Conservation (phyloP, 1,284 basidiomycete species). For the Phaffia rhodozyma region DNA sequence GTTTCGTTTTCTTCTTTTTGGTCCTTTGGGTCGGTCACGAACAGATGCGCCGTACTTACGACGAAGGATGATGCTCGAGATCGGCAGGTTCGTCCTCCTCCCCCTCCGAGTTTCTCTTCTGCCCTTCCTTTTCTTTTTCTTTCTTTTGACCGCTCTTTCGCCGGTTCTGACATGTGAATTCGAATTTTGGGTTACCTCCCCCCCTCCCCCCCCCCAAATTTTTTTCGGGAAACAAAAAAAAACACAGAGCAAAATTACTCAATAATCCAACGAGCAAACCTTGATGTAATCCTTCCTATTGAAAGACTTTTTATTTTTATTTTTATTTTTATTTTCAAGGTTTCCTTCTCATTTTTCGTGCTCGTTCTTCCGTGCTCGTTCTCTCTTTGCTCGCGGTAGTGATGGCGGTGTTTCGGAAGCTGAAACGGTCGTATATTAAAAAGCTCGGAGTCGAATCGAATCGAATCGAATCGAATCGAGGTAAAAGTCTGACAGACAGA, state of each 20-base stretch:
- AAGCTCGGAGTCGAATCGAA: too few species aligned
- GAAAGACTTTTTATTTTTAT: not conserved
- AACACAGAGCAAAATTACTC: not conserved
- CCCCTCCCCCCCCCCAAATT: not conserved
- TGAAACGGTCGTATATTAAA: not conserved
- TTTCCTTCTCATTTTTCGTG: not conserved
- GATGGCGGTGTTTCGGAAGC: not conserved
- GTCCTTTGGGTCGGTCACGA: not conserved
- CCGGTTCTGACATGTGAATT: not conserved
- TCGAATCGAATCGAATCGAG: too few species aligned
- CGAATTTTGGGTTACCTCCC: not conserved
- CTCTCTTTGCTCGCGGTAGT: not conserved
- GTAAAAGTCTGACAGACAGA: too few species aligned
- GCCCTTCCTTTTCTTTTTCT: not conserved
- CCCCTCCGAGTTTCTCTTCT: not conserved
- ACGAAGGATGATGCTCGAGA: slow-evolving; percentile 18
- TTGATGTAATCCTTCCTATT: not conserved
- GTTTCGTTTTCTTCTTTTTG: not conserved
- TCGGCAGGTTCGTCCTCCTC: slow-evolving; percentile 6
- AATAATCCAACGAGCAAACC: slow-evolving; percentile 4
- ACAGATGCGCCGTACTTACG: slow-evolving; percentile 18
- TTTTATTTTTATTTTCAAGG: not conserved
- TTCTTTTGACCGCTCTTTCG: not conserved
- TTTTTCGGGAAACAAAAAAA: too few species aligned
- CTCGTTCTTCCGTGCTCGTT: not conserved